Conservation (phyloP, 148 eudicot species). For the Bassia scoparia region DNA sequence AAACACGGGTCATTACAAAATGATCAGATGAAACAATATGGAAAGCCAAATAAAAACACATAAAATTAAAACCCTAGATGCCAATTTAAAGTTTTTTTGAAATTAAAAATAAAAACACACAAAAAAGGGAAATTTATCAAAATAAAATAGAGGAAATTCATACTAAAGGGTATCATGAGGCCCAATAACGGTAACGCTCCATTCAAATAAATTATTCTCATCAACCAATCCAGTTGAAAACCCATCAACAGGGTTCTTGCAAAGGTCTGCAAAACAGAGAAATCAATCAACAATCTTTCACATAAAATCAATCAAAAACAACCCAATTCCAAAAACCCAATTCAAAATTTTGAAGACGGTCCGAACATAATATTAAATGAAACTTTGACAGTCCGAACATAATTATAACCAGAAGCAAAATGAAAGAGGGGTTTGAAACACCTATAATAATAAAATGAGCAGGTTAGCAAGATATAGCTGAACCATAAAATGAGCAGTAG, state of each 20-base stretch:
- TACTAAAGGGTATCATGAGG: constrained; percentile 60
- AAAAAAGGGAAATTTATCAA: constrained; percentile 9
- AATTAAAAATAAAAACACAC: constrained; percentile 5
- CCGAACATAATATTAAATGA: too few relatives aligned
- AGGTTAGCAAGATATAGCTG: too few relatives aligned
- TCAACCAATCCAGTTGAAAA: constrained; percentile 60
- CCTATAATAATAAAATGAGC: too few relatives aligned
- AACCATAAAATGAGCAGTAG: too few relatives aligned
- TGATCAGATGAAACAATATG: too few relatives aligned
- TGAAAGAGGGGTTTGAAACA: too few relatives aligned
- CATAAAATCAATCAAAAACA: neutral
- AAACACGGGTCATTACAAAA: too few relatives aligned
- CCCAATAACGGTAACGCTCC: constrained; percentile 60
- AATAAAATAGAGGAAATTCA: constrained; percentile 12
- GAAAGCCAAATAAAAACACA: neutral
- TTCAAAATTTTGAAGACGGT: too few relatives aligned
- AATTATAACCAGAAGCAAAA: too few relatives aligned
- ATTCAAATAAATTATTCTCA: constrained; percentile 55
- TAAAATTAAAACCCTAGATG: constrained; percentile 10
- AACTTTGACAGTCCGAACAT: too few relatives aligned
- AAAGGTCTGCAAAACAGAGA: constrained; percentile 42
- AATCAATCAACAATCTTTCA: neutral
- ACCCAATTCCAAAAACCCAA: constrained; percentile 8
- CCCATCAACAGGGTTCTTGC: constrained; percentile 61
- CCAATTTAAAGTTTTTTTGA: neutral